These are phyloP conservation scores for Staphylotrichum tortipilum DNA, from an alignment of 495 filamentous ascomycete genomes.

Conservation along the genomic window DNA sequence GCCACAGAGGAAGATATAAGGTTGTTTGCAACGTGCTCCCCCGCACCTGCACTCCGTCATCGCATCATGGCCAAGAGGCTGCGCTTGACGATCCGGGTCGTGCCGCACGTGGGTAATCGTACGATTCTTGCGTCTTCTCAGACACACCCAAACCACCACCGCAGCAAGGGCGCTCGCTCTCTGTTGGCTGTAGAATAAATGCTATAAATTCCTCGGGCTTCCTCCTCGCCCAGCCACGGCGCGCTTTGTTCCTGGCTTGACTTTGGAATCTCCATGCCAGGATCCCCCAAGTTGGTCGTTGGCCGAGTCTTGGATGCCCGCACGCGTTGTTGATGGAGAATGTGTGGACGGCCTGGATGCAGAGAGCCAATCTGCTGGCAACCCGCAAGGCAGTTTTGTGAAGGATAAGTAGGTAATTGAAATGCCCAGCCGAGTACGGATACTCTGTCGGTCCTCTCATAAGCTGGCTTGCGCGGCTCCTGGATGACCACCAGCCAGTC, in stretches of 20 bases:
- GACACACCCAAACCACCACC: neutral
- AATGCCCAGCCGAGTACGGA: too few species aligned
- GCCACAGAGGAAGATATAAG: conserved; percentile 1
- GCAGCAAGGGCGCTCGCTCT: too few species aligned
- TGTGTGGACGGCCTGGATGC: too few species aligned
- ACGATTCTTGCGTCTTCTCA: conserved; percentile 20
- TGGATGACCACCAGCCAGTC: neutral
- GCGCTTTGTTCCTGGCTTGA: neutral
- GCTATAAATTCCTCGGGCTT: neutral
- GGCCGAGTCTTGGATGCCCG: too few species aligned
- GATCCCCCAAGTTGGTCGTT: too few species aligned
- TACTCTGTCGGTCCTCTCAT: too few species aligned
- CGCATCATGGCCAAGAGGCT: conserved; percentile 12
- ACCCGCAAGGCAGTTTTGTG: too few species aligned
- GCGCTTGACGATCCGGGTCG: conserved; percentile 19
- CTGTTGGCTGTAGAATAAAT: too few species aligned
- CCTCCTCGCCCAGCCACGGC: neutral
- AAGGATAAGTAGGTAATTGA: too few species aligned
- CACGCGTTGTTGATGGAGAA: too few species aligned
- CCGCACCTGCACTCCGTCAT: conserved; percentile 1
- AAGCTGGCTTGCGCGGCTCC: conserved; percentile 5
- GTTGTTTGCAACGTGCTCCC: conserved; percentile 1
- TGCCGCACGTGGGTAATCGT: conserved; percentile 23
- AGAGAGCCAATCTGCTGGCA: too few species aligned
- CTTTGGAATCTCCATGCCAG: too few species aligned